Evolutionary conservation across 2,329 filamentous ascomycete species (phyloP).

Genomic region (Sclerotinia glacialis): DNA sequence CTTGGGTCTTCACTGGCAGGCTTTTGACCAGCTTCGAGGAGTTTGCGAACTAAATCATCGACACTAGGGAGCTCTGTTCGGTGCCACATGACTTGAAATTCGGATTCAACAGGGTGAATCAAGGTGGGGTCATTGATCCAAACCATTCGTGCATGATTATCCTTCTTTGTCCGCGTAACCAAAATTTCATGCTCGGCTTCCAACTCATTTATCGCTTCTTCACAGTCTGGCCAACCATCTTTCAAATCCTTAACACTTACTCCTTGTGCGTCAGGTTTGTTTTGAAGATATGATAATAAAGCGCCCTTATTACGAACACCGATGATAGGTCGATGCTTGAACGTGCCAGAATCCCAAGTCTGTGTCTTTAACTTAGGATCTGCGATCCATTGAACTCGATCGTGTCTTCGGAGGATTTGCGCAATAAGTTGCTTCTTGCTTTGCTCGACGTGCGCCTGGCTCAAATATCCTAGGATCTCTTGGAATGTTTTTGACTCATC

Average conservation of each 20-base stretch:
- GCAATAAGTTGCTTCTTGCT: slow-evolving; percentile 62
- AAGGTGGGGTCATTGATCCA: slow-evolving; percentile 85
- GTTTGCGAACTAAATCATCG: slow-evolving; percentile 43
- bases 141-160: slow-evolving; percentile 78
- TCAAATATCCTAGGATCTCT: slow-evolving; percentile 78
- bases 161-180: slow-evolving; percentile 88
- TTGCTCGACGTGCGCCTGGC: slow-evolving; percentile 61
- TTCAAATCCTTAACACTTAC: slow-evolving; percentile 87
- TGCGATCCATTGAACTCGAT: slow-evolving; percentile 56
- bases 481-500: slow-evolving; percentile 66
- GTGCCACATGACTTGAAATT: slow-evolving; percentile 82
- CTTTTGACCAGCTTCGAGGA: slow-evolving; percentile 42
- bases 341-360: slow-evolving; percentile 67
- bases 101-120: slow-evolving; percentile 70
- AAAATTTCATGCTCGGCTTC: slow-evolving; percentile 77
- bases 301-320: slow-evolving; percentile 75
- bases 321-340: slow-evolving; percentile 79
- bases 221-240: slow-evolving; percentile 89
- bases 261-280: slow-evolving; percentile 75
- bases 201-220: slow-evolving; percentile 72
- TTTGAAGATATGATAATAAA: slow-evolving; percentile 77
- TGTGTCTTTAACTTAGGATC: slow-evolving; percentile 61
- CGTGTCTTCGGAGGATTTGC: slow-evolving; percentile 64
- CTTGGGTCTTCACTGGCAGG: slow-evolving; percentile 42
- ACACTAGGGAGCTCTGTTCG: slow-evolving; percentile 65